Conservation (phyloP, 2,329 filamentous ascomycete genomes). For the Lasiodiplodia hormozganensis region DNA sequence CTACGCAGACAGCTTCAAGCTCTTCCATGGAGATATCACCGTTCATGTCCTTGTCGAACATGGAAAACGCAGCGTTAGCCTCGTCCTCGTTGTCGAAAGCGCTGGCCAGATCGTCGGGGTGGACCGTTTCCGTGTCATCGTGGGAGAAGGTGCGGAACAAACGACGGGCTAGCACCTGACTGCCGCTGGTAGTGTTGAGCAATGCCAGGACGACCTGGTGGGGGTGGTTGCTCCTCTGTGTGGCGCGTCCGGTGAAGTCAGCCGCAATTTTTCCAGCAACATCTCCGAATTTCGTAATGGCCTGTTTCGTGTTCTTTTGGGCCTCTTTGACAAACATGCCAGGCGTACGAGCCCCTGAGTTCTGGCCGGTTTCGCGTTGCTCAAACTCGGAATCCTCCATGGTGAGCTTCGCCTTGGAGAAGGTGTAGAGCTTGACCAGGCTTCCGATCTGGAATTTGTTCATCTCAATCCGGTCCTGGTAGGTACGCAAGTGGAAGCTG, state of each 20-base stretch:
- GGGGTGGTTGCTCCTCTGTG: slow-evolving; percentile 75
- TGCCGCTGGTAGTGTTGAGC: slow-evolving; percentile 72
- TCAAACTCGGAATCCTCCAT: slow-evolving; percentile 81
- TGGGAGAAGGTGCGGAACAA: slow-evolving; percentile 85
- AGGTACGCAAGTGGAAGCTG: slow-evolving; percentile 89
- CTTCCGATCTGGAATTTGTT: slow-evolving; percentile 88
- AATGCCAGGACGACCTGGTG: slow-evolving; percentile 84
- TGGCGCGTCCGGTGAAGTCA: slow-evolving; percentile 82
- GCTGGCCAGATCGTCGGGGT: slow-evolving; percentile 75
- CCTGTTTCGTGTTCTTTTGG: slow-evolving; percentile 76
- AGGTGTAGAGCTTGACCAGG: slow-evolving; percentile 69
- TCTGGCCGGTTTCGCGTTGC: slow-evolving; percentile 57
- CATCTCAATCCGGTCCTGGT: slow-evolving; percentile 86
- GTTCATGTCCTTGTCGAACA: slow-evolving; percentile 97
- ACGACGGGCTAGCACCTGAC: slow-evolving; percentile 84
- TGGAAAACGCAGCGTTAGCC: slow-evolving; percentile 83
- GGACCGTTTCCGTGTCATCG: slow-evolving; percentile 77
- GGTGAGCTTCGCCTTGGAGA: slow-evolving; percentile 68
- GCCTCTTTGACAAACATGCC: slow-evolving; percentile 72
- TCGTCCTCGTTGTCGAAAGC: slow-evolving; percentile 86
- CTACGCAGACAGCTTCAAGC: slow-evolving; percentile 89
- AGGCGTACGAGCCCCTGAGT: slow-evolving; percentile 74
- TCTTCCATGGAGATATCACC: slow-evolving; percentile 97
- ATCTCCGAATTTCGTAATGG: slow-evolving; percentile 80
- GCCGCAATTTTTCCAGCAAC: slow-evolving; percentile 86